Evolutionary conservation across 805 yeast genomes (phyloP).

Genomic region (Kuraishia ogatae): DNA sequence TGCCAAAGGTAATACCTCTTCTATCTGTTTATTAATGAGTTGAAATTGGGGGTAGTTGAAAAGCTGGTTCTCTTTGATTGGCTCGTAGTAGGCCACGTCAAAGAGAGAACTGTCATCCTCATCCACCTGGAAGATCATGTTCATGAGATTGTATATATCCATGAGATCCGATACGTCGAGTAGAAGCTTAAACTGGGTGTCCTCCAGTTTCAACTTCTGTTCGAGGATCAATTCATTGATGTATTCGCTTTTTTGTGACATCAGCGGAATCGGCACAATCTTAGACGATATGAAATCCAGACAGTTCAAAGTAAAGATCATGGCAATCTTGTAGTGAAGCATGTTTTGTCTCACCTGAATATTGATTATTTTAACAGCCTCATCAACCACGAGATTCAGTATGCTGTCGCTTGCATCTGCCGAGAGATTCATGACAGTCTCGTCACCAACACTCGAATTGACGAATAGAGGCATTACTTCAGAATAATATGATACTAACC

Average conservation of each 20-base stretch:
- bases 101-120: constrained; percentile 38
- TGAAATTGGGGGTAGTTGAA: constrained; percentile 36
- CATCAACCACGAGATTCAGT: constrained; percentile 32
- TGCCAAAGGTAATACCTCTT: constrained; percentile 49
- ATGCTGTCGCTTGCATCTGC: constrained; percentile 27
- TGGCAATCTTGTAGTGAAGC: constrained; percentile 20
- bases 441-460: constrained; percentile 18
- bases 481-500: constrained; percentile 60
- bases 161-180: constrained; percentile 44
- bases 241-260: constrained; percentile 28
- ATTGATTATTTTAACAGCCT: constrained; percentile 33
- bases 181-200: constrained; percentile 36
- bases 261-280: constrained; percentile 35
- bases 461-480: constrained; percentile 54
- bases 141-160: constrained; percentile 55
- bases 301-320: constrained; percentile 47
- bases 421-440: constrained; percentile 33
- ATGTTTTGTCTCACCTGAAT: constrained; percentile 22
- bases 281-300: constrained; percentile 49
- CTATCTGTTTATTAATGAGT: constrained; percentile 35
- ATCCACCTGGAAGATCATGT: constrained; percentile 61
- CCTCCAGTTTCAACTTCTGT: constrained; percentile 29
- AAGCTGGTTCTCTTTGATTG: constrained; percentile 53
- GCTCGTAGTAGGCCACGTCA: constrained; percentile 55
- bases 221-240: constrained; percentile 25